Evolutionary conservation across 148 eudicot genomes (phyloP).

Genomic region (Salicornia ramosissima): DNA sequence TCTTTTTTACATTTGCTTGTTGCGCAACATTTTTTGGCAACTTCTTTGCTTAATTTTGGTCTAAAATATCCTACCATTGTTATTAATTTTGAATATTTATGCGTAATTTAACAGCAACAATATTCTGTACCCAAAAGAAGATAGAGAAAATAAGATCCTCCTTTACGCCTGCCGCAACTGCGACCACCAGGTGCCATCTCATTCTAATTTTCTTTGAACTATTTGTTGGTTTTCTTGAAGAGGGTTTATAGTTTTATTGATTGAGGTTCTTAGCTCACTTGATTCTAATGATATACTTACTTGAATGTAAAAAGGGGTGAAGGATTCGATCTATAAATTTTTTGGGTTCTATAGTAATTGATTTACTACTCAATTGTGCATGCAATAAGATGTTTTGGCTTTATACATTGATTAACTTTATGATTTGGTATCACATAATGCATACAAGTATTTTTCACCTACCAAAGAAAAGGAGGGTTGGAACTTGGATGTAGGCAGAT

Average conservation of each 20-base stretch:
- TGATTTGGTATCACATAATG: background rate
- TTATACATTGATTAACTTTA: background rate
- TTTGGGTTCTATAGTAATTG: slow-evolving; percentile 3
- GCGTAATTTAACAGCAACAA: slow-evolving; percentile 59
- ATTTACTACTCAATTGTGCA: background rate
- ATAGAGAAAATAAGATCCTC: slow-evolving; percentile 72
- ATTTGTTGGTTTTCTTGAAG: background rate
- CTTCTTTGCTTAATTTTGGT: background rate
- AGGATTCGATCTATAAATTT: background rate
- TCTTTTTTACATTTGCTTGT: background rate
- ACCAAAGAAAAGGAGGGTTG: background rate
- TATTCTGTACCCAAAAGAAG: slow-evolving; percentile 92
- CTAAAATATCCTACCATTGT: no score
- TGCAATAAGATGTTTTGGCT: background rate
- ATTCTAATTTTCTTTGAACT: background rate
- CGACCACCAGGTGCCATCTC: slow-evolving; percentile 64
- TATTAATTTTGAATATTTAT: background rate
- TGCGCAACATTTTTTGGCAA: background rate
- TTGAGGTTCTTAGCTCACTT: background rate
- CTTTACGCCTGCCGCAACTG: slow-evolving; percentile 95
- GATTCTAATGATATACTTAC: background rate
- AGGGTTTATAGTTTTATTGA: background rate
- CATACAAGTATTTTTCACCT: background rate
- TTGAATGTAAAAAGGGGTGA: background rate
- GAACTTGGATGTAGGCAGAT: background rate